A percentile compares a stretch with the other conserved stretches of the same genome.
Conservation (phyloP, 2,329 filamentous ascomycete species). For the Capronia americana region DNA sequence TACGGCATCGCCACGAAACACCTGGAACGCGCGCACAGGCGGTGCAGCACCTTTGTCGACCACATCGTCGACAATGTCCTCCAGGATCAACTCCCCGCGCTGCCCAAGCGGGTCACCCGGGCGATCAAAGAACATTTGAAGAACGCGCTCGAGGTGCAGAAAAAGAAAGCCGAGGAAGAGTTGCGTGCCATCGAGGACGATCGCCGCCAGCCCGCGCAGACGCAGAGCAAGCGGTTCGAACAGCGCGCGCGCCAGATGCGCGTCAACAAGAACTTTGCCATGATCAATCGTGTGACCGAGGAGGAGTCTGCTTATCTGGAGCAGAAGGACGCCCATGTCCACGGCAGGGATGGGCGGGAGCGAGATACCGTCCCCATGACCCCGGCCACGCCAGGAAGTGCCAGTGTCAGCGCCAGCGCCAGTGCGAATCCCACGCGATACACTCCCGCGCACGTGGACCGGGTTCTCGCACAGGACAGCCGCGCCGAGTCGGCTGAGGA, state of each 20-base stretch:
- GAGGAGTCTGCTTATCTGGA: conserved; percentile 16
- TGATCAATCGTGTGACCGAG: conserved; percentile 18
- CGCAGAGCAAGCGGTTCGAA: conserved; percentile 21
- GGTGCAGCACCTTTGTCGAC: conserved; percentile 16
- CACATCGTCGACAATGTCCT: conserved; percentile 19
- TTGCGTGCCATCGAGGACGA: conserved; percentile 13
- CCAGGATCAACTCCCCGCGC: conserved; percentile 1
- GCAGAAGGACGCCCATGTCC: conserved; percentile 1
- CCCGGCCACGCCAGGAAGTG: neutral
- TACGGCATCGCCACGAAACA: conserved; percentile 14
- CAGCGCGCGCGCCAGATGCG: conserved; percentile 16
- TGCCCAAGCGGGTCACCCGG: conserved; percentile 13
- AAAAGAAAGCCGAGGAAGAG: conserved; percentile 18
- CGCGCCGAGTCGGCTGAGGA: conserved; percentile 20
- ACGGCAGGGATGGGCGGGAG: neutral
- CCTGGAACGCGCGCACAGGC: conserved; percentile 11
- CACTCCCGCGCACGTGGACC: conserved; percentile 14
- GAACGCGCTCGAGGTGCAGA: conserved; percentile 14
- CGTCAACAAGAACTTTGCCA: conserved; percentile 10
- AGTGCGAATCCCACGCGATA: conserved; percentile 9
- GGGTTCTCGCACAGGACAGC: conserved; percentile 18
- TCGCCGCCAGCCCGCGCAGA: conserved; percentile 16
- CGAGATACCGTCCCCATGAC: conserved; percentile 4
- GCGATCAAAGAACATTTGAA: conserved; percentile 14
- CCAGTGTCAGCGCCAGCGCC: neutral